A percentile compares a stretch with the other conserved stretches of the same genome.
phyloP scores from a whole-genome alignment of 805 yeast genomes.

The Candida palmyrensis region DNA sequence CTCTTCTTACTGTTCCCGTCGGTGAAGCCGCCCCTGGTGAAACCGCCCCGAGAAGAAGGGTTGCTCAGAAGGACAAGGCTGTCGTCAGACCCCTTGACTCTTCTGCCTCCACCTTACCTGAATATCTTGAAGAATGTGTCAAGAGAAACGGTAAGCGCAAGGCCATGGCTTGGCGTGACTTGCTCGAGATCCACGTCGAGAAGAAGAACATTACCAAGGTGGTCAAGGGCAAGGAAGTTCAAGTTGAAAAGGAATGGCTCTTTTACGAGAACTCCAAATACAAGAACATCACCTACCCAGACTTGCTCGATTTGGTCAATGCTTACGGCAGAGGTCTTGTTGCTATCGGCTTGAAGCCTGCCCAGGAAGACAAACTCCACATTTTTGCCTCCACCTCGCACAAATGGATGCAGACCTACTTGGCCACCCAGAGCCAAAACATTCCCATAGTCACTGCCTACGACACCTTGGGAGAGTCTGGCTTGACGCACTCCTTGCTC shows the following conservation, averaged over 20 bases:
- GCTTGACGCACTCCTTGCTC: slow-evolving; percentile 77
- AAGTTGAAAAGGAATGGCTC: slow-evolving; percentile 82
- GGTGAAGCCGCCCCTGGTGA: slow-evolving; percentile 72
- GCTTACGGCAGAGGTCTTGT: slow-evolving; percentile 71
- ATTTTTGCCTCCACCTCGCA: slow-evolving; percentile 85
- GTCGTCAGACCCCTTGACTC: slow-evolving; percentile 58
- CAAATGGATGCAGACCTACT: slow-evolving; percentile 84
- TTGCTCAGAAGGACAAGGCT: slow-evolving; percentile 44
- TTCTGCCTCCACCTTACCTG: slow-evolving; percentile 65
- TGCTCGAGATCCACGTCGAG: slow-evolving; percentile 71
- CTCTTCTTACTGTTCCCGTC: slow-evolving; percentile 47
- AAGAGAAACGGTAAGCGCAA: slow-evolving; percentile 46
- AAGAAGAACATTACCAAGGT: slow-evolving; percentile 66
- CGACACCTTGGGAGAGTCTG: slow-evolving; percentile 88
- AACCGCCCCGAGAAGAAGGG: slow-evolving; percentile 76
- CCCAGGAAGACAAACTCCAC: slow-evolving; percentile 60
- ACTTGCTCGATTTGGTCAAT: slow-evolving; percentile 47
- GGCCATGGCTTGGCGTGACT: slow-evolving; percentile 76
- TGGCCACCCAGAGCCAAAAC: slow-evolving; percentile 72
- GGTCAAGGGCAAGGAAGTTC: slow-evolving; percentile 68
- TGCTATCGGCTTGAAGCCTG: slow-evolving; percentile 65
- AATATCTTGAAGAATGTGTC: slow-evolving; percentile 59
- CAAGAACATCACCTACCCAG: slow-evolving; percentile 55
- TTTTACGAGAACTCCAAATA: slow-evolving; percentile 78
- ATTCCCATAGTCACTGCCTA: slow-evolving; percentile 94